A percentile compares a stretch with the other conserved stretches of the same genome.
Conservation (phyloP, 352 stramenopile species). For the Globisporangium solare region DNA sequence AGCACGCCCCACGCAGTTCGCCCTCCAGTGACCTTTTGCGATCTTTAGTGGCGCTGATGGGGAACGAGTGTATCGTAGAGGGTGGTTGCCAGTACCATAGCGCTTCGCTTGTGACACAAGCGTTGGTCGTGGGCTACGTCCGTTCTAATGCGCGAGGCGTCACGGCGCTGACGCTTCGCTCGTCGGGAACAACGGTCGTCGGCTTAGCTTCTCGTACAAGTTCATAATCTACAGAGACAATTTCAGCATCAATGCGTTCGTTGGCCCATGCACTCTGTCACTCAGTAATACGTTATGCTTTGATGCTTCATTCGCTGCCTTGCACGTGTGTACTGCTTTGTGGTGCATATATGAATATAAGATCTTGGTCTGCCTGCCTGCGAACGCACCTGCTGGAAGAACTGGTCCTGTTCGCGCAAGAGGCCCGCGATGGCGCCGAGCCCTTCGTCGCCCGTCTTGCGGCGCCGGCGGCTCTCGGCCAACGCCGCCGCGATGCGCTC, state of each 20-base stretch:
- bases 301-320: no score
- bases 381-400: slow-evolving; percentile 26
- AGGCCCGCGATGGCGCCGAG: slow-evolving; percentile 38
- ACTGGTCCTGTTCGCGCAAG: slow-evolving; percentile 55
- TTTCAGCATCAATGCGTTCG: no score
- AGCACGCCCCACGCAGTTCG: no score
- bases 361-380: not conserved
- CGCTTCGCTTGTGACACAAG: no score
- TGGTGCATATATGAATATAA: no score
- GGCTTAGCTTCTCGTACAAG: slow-evolving; percentile 33
- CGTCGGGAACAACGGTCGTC: slow-evolving; percentile 18
- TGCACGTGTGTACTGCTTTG: no score
- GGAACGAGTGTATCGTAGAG: no score
- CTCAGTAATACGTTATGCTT: no score
- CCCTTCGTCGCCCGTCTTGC: slow-evolving; percentile 12
- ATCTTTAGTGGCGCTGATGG: no score
- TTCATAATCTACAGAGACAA: slow-evolving; percentile 25
- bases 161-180: not conserved
- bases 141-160: not conserved
- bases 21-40: no score
- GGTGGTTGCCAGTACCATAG: no score
- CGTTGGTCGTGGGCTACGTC: not conserved
- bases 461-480: slow-evolving; percentile 27
- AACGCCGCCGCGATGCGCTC: slow-evolving; percentile 60
- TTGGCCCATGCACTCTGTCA: not conserved